Percentiles rank a stretch among this genome's conserved stretches.
Evolutionary conservation across 345 rosid species (phyloP).

Genomic region (Populus davidiana): DNA sequence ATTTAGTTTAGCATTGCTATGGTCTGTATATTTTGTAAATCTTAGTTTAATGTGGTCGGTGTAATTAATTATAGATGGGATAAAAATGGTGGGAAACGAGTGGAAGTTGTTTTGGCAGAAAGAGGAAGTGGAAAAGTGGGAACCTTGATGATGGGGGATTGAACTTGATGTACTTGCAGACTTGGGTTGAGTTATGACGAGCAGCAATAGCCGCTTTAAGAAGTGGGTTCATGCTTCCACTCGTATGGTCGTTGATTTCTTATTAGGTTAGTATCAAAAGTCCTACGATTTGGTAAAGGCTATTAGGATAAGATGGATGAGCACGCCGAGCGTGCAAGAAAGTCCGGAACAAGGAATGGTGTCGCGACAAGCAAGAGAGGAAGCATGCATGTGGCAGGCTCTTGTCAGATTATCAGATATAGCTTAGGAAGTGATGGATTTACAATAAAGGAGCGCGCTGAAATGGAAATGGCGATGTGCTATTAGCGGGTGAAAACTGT

Average conservation of each 20-base stretch:
- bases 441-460: not conserved
- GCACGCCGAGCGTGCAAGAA: not conserved
- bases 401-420: not conserved
- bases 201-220: not conserved
- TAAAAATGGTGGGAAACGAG: not conserved
- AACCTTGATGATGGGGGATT: not conserved
- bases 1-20: not conserved
- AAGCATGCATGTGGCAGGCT: not conserved
- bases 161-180: not conserved
- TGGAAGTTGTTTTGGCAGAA: not conserved
- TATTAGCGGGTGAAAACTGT: not conserved
- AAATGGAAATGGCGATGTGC: not conserved
- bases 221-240: slow-evolving; percentile 5
- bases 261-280: not conserved
- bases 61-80: not conserved
- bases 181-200: slow-evolving; percentile 3
- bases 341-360: not conserved
- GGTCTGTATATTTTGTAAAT: not conserved
- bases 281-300: not conserved
- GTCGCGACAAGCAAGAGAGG: too few relatives aligned
- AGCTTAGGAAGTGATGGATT: not conserved
- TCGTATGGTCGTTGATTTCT: not conserved
- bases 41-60: not conserved
- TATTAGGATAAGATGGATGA: not conserved
- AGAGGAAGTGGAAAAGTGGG: not conserved